These are phyloP conservation scores for Dactylellina cionopaga DNA, from an alignment of 2,329 filamentous ascomycete genomes.

Conservation along the genomic window DNA sequence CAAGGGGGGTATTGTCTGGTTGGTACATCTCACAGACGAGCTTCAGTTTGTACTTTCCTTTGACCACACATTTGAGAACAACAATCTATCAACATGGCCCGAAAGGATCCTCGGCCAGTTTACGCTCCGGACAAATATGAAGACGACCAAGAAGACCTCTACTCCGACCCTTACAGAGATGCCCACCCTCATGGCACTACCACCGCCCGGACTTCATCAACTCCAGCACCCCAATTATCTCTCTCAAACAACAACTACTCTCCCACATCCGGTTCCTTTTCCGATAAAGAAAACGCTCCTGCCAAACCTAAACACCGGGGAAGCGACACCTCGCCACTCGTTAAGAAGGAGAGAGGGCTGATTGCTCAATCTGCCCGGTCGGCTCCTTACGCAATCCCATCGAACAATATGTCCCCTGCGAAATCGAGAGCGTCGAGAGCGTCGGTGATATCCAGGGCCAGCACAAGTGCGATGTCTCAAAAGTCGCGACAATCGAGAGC, in stretches of 20 bases:
- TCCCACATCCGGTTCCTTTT: constrained; percentile 32
- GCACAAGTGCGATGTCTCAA: neutral
- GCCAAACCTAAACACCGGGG: constrained; percentile 8
- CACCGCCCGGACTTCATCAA: constrained; percentile 4
- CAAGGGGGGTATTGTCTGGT: neutral
- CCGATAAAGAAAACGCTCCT: constrained; percentile 50
- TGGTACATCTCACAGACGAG: neutral
- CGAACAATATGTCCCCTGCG: constrained; percentile 12
- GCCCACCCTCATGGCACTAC: neutral
- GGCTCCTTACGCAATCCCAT: constrained; percentile 13
- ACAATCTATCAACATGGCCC: constrained; percentile 17
- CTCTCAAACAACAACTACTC: neutral
- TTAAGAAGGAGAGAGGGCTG: constrained; percentile 39
- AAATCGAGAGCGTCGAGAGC: constrained; percentile 7
- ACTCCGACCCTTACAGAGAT: constrained; percentile 33
- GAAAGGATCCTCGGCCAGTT: constrained; percentile 26
- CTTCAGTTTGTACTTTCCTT: constrained; percentile 8
- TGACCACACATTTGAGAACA: too few relatives aligned
- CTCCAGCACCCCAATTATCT: constrained; percentile 4
- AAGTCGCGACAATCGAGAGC: constrained; percentile 4
- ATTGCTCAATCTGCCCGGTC: constrained; percentile 33
- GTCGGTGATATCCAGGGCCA: neutral
- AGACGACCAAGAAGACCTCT: constrained; percentile 39
- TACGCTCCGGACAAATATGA: constrained; percentile 19
- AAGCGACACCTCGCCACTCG: constrained; percentile 27